A percentile compares a stretch with the other conserved stretches of the same genome.
These are phyloP conservation scores for Bjerkandera adusta DNA, from an alignment of 1,284 basidiomycete genomes.

Conservation along the genomic window DNA sequence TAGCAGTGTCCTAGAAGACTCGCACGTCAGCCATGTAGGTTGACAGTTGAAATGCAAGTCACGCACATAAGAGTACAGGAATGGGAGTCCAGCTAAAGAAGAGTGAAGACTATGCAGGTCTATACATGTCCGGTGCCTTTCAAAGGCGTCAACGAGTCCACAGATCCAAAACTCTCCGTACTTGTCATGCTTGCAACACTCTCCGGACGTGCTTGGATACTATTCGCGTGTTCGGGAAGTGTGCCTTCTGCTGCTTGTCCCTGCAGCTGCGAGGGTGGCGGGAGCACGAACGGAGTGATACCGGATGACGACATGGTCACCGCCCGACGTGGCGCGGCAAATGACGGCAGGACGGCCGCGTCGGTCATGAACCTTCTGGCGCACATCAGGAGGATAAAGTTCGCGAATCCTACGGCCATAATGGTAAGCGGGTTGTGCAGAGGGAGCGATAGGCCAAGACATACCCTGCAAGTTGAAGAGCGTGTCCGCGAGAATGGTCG, in stretches of 20 bases:
- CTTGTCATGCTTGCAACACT: not conserved
- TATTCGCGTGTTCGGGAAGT: not conserved
- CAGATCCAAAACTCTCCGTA: conserved; percentile 4
- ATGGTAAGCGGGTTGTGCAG: not conserved
- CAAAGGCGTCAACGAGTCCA: conserved; percentile 11
- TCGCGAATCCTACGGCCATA: conserved; percentile 29
- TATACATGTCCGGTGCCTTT: not conserved
- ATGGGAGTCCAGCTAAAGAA: too few relatives aligned
- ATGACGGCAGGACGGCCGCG: conserved; percentile 24
- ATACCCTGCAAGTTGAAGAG: conserved; percentile 38
- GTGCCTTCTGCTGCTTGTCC: not conserved
- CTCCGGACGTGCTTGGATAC: not conserved
- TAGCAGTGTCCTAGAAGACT: too few relatives aligned
- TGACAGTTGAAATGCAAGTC: too few relatives aligned
- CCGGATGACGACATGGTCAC: conserved; percentile 27
- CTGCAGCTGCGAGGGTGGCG: conserved; percentile 6
- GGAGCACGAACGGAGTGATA: conserved; percentile 33
- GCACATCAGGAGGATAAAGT: conserved; percentile 30
- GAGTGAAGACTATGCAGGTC: too few relatives aligned
- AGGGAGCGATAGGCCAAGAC: conserved; percentile 1
- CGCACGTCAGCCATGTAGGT: too few relatives aligned
- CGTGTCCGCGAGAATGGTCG: conserved; percentile 33
- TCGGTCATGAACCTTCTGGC: conserved; percentile 32
- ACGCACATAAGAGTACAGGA: too few relatives aligned
- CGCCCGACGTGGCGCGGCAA: conserved; percentile 26